Base-by-base conservation (phyloP, 192 early-diverging fungal genomes). In the Gaertneriomyces semiglobifer region DNA sequence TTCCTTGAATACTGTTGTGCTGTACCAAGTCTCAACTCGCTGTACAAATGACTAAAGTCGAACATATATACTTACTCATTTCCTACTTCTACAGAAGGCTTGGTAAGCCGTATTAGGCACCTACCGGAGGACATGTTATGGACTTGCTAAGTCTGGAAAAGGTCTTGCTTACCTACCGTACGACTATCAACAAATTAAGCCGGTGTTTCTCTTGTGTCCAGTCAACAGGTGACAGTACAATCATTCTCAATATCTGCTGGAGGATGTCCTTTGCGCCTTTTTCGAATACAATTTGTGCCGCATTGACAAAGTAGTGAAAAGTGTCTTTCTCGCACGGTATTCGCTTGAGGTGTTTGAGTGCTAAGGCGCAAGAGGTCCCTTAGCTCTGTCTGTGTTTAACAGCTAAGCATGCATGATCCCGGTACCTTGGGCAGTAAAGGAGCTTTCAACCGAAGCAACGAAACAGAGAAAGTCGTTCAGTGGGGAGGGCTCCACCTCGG, bases 31-130 rank as follows among this genome's bases (percentile, higher is more conserved):
- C 25, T 33, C 25, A 33, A 33, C 25, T 33, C 25, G 25, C 25
- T 33, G 25, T 2, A 33, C 25, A 33, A 2, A 2, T 33, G 25
- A 33, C 25, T 33, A 1, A 2, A 0, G 25, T 33, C 25, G 25
- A 33, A 4, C 14, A 39, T 11, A 18, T n/a, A 12, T 4, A 61
- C 19, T 11, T 61, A 61, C 60, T 61, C 42, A 61, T 44, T 46
- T 6, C 60, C 42, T 16, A 44, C 11, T 10, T n/a, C 40, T 16
- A 66, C 16, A n/a, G 20, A n/a, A n/a, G 20, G 40, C 51, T 66
- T 66, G n/a, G 64, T 63, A 20, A 70, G 47, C 4, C 68, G 68
- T 55, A 63, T 63, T 18, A 70, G 45, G 43, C 68, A 70, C 1
- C 66, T 68, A 9, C 19, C 16, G 9, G 14, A 1, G 39, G 33